A percentile compares a stretch with the other conserved stretches of the same genome.
These are phyloP conservation scores for Colletotrichum sansevieriae DNA, from an alignment of 2,329 filamentous ascomycete genomes.

Conservation along the genomic window DNA sequence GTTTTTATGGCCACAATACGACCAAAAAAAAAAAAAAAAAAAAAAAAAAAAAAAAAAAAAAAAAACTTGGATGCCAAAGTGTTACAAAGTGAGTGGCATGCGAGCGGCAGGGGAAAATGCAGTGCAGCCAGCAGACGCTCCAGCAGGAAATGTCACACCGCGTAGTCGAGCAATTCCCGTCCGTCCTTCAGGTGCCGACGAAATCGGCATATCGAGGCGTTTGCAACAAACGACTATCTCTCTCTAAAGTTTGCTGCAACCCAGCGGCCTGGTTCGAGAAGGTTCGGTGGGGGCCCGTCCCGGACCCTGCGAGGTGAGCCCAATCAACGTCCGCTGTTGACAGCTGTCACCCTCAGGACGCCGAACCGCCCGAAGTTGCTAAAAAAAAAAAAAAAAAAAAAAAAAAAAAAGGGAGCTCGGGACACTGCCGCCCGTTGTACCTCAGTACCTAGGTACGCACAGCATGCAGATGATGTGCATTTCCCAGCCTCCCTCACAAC, in stretches of 20 bases:
- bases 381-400: no score
- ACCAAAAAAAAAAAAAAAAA: neutral
- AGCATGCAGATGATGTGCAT: conserved; percentile 31
- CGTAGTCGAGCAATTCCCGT: neutral
- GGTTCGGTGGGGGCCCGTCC: conserved; percentile 56
- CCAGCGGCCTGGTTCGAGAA: conserved; percentile 56
- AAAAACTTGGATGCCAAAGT: neutral
- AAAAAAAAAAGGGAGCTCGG: no score
- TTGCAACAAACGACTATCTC: conserved; percentile 50
- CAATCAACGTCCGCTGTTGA: conserved; percentile 16
- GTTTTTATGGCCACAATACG: neutral
- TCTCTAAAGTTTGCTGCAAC: conserved; percentile 26
- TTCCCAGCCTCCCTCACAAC: conserved; percentile 30
- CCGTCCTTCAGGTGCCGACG: conserved; percentile 5
- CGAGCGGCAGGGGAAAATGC: neutral
- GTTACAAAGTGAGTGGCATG: neutral
- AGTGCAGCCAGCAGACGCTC: conserved; percentile 6
- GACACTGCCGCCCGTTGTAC: no score
- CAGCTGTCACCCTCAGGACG: conserved; percentile 29
- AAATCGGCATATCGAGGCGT: conserved; percentile 48
- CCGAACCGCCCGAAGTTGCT: conserved; percentile 37
- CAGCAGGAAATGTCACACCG: neutral
- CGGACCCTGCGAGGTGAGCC: conserved; percentile 18
- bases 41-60: neutral
- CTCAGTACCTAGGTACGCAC: neutral